Conservation (phyloP, 1,284 basidiomycete genomes). For the Rhodofomes roseus region DNA sequence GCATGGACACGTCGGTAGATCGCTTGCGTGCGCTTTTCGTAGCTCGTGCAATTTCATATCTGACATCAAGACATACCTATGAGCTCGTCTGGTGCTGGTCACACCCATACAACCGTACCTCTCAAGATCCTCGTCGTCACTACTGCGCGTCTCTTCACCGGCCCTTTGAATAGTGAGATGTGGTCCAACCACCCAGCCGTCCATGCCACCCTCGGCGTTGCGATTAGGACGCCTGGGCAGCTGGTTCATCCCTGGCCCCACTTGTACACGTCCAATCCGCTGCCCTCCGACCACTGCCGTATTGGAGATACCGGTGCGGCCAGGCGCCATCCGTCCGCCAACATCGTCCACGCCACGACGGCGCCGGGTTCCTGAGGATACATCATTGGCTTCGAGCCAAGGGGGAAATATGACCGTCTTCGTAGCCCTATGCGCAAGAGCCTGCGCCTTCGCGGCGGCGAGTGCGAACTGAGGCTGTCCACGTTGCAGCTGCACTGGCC, state of each 20-base stretch:
- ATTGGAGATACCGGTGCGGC: neutral
- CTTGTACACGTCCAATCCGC: neutral
- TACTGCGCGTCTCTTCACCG: neutral
- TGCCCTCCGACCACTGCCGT: neutral
- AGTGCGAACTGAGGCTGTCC: neutral
- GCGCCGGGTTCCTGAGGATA: neutral
- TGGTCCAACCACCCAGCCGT: neutral
- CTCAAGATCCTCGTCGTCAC: neutral
- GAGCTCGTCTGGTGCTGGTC: no score
- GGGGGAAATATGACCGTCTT: neutral
- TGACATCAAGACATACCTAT: no score
- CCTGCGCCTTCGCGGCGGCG: neutral
- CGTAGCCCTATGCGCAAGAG: neutral
- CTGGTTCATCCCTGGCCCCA: neutral
- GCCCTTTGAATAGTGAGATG: neutral
- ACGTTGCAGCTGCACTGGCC: neutral
- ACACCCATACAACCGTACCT: neutral
- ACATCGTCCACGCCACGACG: constrained; percentile 3
- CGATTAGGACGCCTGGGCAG: neutral
- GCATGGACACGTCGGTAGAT: neutral
- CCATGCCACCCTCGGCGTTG: neutral
- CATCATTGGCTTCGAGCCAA: neutral
- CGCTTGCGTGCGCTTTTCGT: neutral
- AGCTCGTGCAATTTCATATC: neutral
- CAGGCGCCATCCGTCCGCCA: neutral